These are phyloP conservation scores for Cercophora newfieldiana DNA, from an alignment of 495 filamentous ascomycete genomes.

Conservation along the genomic window DNA sequence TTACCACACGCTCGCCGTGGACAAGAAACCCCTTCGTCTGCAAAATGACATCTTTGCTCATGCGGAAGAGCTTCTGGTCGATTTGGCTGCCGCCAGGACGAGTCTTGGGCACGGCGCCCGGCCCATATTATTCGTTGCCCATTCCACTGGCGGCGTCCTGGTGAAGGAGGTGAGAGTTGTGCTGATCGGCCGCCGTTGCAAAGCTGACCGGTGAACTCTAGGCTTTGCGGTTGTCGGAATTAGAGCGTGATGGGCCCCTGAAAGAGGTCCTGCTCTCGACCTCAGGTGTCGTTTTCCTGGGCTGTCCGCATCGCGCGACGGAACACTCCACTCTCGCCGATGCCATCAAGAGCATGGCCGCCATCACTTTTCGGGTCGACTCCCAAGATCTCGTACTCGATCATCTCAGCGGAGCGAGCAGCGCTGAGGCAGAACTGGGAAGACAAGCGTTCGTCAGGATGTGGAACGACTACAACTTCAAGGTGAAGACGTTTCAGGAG, in stretches of 20 bases:
- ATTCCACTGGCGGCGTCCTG: constrained; percentile 41
- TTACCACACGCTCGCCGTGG: constrained; percentile 32
- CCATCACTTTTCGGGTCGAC: constrained; percentile 26
- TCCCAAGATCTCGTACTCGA: constrained; percentile 29
- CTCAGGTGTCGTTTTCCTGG: constrained; percentile 36
- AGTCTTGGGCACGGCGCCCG: constrained; percentile 15
- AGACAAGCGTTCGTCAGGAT: constrained; percentile 31
- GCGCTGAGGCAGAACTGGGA: constrained; percentile 25
- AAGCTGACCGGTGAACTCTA: constrained; percentile 18
- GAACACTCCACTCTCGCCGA: constrained; percentile 31
- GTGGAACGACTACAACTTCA: constrained; percentile 40
- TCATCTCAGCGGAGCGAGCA: constrained; percentile 34
- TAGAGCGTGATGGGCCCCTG: constrained; percentile 28
- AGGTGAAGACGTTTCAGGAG: constrained; percentile 43
- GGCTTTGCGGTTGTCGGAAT: constrained; percentile 35
- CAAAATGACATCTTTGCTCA: constrained; percentile 39
- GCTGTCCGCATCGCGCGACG: constrained; percentile 35
- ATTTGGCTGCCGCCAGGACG: constrained; percentile 27
- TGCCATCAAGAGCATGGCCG: constrained; percentile 38
- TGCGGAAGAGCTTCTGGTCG: constrained; percentile 32
- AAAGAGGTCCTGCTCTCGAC: constrained; percentile 36
- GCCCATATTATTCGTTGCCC: constrained; percentile 37
- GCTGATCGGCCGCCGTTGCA: background rate
- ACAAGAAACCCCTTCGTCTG: constrained; percentile 30
- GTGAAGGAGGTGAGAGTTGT: constrained; percentile 38